Conservation (phyloP, 2,329 filamentous ascomycete genomes). For the Elsinoe perseae region DNA sequence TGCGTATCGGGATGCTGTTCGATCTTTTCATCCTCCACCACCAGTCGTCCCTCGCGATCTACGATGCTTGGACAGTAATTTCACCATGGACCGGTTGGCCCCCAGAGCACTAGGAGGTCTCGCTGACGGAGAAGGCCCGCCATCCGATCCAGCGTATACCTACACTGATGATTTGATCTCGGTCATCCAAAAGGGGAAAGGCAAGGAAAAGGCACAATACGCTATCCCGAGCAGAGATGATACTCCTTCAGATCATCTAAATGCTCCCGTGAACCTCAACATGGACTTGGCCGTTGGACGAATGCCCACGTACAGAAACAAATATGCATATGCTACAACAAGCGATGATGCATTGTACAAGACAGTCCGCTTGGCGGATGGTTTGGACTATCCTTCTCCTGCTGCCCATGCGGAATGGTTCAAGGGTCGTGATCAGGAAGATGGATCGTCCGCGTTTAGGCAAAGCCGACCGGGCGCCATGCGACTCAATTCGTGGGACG, state of each 20-base stretch:
- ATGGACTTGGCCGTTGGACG: conserved; percentile 3
- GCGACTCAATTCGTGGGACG: neutral
- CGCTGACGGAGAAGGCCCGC: neutral
- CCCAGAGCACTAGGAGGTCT: neutral
- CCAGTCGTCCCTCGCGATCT: conserved; percentile 7
- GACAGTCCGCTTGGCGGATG: neutral
- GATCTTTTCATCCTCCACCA: conserved; percentile 9
- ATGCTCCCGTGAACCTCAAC: conserved; percentile 5
- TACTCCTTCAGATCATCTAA: neutral
- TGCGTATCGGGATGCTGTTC: conserved; percentile 12
- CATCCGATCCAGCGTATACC: neutral
- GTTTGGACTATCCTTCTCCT: conserved; percentile 6
- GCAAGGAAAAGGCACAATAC: neutral
- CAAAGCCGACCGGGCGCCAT: neutral
- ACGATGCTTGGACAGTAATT: conserved; percentile 11
- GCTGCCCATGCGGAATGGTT: conserved; percentile 4
- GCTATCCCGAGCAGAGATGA: neutral
- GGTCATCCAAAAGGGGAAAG: neutral
- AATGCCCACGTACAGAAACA: conserved; percentile 1
- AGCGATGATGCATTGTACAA: neutral
- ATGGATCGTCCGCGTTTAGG: neutral
- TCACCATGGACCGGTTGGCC: conserved; percentile 12
- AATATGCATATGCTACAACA: neutral
- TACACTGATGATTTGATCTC: neutral
- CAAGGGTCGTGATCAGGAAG: neutral